Conservation (phyloP, 441 rosid genomes). For the Aleurites moluccanus region DNA sequence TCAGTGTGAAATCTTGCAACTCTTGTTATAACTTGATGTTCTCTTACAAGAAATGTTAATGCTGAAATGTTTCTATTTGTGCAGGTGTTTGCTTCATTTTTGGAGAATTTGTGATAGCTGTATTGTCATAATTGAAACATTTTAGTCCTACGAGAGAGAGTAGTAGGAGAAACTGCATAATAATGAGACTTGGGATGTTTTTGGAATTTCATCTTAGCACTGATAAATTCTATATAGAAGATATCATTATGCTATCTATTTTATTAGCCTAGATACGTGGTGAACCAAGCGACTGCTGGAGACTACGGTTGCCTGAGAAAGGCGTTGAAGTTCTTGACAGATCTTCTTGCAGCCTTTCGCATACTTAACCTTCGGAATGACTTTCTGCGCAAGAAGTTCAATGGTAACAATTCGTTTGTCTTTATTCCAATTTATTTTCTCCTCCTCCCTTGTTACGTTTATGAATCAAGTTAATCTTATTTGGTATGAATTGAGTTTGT, state of each 20-base stretch:
- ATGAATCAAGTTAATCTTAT: neutral
- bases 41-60: neutral
- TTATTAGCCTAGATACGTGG: slow-evolving; percentile 84
- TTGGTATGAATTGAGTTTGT: slow-evolving; percentile 2
- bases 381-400: slow-evolving; percentile 94
- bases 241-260: slow-evolving; percentile 1
- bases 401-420: slow-evolving; percentile 43
- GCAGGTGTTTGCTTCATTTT: slow-evolving; percentile 79
- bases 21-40: neutral
- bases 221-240: neutral
- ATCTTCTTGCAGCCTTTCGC: slow-evolving; percentile 83
- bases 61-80: slow-evolving; percentile 15
- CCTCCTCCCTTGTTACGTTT: neutral
- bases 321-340: slow-evolving; percentile 84
- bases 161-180: neutral
- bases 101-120: neutral
- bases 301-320: slow-evolving; percentile 90
- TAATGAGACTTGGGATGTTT: neutral
- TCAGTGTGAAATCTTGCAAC: too few species aligned
- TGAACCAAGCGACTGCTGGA: slow-evolving; percentile 88
- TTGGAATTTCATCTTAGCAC: neutral
- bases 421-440: neutral
- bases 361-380: slow-evolving; percentile 96
- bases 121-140: neutral
- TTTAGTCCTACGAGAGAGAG: neutral